Evolutionary conservation across 768 basidiomycete genomes (phyloP), one percentile per base, ranked within the genome.

Genomic region (Leucocoprinus birnbaumii): DNA sequence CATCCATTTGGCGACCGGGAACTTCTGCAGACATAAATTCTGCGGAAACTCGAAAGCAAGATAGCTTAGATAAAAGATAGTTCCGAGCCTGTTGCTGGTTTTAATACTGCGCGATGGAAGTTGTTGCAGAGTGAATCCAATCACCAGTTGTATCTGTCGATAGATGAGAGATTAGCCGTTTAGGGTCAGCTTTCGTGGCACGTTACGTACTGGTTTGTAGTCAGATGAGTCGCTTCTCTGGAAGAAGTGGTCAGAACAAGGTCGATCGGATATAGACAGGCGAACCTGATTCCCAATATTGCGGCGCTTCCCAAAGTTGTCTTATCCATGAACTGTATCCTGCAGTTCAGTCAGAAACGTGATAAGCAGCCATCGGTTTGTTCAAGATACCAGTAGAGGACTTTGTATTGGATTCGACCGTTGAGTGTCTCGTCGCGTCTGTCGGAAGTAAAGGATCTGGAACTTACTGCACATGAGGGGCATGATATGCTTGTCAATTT

Each of bases 251-350:
- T 43, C 14, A 59, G 19, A 41, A 22, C 21, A 14, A 35, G 10
- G 27, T 4, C 37, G 11, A 31, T 38, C 25, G 27, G 19, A 25
- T 4, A 13, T n/a, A n/a, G 10, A 26, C 18, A 18, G 52, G 37
- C 6, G 78, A 57, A 85, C 88, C 72, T 70, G 61, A 89, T 89
- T 1, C 88, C 88, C 42, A 90, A 74, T 58, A 89, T 87, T 1
- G 87, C 81, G 0, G 85, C 63, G 55, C 76, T 81, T 1, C 85
- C 86, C 3, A 89, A 71, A 0, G 87, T 89, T 0, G 82, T 84
- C 68, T 88, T 88, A 59, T 89, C 87, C 84, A 88, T 88, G 57
- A 84, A 88, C 63, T 89, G 86, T n/a, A 89, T 77, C 79, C 87
- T 84, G n/a, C 2, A 31, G 18, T 4, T 48, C 14, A 10, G 27